Percentiles rank a stretch among this genome's conserved stretches.
Evolutionary conservation across 495 filamentous ascomycete species (phyloP).

Genomic region (Aspergillus hancockii): DNA sequence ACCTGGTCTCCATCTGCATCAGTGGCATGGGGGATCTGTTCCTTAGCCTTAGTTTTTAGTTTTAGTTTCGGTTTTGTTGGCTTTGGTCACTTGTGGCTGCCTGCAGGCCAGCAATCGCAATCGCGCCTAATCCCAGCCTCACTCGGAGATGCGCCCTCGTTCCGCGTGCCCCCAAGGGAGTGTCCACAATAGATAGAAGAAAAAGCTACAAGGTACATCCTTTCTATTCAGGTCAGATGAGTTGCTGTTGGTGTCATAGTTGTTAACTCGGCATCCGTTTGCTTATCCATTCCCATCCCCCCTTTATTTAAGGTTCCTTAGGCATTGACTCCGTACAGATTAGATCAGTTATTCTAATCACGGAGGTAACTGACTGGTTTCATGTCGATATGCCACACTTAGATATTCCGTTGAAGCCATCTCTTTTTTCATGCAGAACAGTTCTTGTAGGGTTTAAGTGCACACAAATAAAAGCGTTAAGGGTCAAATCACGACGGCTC

Average conservation of each 20-base stretch:
- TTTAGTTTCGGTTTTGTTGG: conserved; percentile 2
- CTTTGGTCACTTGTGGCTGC: conserved; percentile 18
- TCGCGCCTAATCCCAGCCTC: conserved; percentile 28
- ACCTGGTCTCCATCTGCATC: conserved; percentile 14
- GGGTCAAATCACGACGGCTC: neutral
- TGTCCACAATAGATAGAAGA: conserved; percentile 1
- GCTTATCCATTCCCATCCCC: neutral
- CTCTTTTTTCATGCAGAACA: neutral
- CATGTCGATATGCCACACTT: neutral
- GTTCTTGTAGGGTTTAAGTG: neutral
- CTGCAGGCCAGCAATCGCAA: conserved; percentile 21
- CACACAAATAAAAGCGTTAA: neutral
- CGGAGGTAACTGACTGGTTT: neutral
- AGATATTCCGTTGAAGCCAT: neutral
- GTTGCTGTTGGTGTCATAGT: neutral
- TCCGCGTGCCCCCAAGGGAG: conserved; percentile 19
- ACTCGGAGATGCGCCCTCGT: conserved; percentile 30
- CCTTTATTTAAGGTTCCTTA: conserved; percentile 5
- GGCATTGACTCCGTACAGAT: neutral
- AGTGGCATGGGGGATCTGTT: conserved; percentile 15
- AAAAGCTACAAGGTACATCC: conserved; percentile 1
- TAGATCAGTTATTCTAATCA: neutral
- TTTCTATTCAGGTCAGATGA: conserved; percentile 10
- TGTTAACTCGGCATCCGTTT: neutral
- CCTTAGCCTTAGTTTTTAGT: neutral